A percentile compares a stretch with the other conserved stretches of the same genome.
phyloP scores from a whole-genome alignment of 306 rosid species.

The Cicer bijugum region DNA sequence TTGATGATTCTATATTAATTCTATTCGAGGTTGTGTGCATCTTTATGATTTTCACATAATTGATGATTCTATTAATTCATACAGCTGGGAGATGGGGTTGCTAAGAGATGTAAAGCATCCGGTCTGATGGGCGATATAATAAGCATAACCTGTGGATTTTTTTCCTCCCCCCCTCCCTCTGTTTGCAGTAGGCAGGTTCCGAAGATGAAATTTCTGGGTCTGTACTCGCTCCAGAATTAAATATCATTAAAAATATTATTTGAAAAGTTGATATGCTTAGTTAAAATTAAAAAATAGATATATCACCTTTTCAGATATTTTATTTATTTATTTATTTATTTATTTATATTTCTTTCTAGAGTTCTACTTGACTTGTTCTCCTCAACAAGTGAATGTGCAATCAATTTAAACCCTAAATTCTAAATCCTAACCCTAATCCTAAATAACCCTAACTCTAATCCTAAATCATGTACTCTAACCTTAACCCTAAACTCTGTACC shows the following conservation, averaged over 20 bases:
- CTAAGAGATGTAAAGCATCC: conserved; percentile 48
- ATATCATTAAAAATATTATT: no score
- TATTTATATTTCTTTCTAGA: no score
- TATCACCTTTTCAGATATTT: no score
- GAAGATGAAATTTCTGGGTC: neutral
- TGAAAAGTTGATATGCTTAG: no score
- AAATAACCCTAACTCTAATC: no score
- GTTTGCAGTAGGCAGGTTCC: neutral
- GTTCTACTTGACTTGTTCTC: neutral
- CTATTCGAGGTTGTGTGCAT: neutral
- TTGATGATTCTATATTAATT: conserved; percentile 45
- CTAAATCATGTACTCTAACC: no score
- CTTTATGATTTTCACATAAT: conserved; percentile 27
- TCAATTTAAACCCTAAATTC: neutral
- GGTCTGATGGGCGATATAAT: conserved; percentile 22
- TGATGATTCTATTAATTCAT: conserved; percentile 49
- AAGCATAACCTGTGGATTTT: conserved; percentile 22
- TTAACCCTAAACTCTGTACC: no score
- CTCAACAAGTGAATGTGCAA: neutral
- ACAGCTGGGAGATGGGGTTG: conserved; percentile 53
- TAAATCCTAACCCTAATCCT: no score
- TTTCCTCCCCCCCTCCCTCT: rapidly evolving
- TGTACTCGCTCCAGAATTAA: no score
- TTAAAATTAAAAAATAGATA: no score
- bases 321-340: no score